Base-by-base conservation (phyloP, 345 rosid species). In the Moringa oleifera region DNA sequence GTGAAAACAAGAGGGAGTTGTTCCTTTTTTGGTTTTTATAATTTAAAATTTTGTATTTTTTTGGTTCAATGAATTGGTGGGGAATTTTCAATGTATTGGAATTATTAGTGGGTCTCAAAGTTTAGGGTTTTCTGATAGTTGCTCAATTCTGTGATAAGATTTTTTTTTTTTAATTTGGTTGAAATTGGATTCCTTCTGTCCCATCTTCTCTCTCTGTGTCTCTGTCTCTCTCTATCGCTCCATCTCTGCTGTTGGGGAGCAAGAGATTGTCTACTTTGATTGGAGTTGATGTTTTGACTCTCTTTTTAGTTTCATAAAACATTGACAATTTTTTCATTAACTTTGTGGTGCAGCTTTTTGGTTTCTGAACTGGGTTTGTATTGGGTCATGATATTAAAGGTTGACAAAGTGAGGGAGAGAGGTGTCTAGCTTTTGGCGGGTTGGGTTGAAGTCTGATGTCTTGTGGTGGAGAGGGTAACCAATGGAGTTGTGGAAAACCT, bases 401-500 rank as follows among this genome's bases (percentile, higher is more conserved):
- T 47, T 62, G 75, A 57, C 28, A 59, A 63, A 68, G 23, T 55
- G 78, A 66, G 73, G 66, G 55, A 53, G 57, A 19, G 75, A n/a
- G 11, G 57, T 45, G 37, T 31, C 55, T 20, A 37, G 36, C 15
- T 18, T 65, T 11, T 49, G 70, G 66, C 25, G 11, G 57, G 60
- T 62, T 33, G 71, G 55, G 56, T 22, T 53, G 66, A 53, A 64
- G 59, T 67, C 78, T 80, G 70, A 85, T 91, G 98, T 79, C 83
- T 79, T 79, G 85, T 69, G 85, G 73, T 33, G 80, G 78, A 61
- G 78, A 70, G 52, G 72, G 62, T 50, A 81, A 75, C 77, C 88
- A 82, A 80, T 86, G 98, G 90, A 73, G 78, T 55, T 91, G 88
- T 69, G 83, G 87, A 72, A 85, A 75, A 75, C 65, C 80, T 2